phyloP scores from a whole-genome alignment of 495 filamentous ascomycete species.

The Tuber indicum region DNA sequence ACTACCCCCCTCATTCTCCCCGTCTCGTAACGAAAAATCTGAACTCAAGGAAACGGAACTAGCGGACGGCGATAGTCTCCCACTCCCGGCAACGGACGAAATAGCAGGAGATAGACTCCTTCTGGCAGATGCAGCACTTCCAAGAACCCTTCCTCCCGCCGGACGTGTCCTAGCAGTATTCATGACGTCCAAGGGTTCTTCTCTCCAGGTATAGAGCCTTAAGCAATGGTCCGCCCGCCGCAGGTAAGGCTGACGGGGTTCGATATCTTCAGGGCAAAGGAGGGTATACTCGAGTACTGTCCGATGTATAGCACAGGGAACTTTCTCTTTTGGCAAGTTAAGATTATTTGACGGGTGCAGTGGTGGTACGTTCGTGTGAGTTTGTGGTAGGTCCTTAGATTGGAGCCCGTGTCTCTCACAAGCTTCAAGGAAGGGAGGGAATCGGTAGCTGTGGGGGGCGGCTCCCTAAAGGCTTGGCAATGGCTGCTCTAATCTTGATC shows the following conservation, averaged over 20 bases:
- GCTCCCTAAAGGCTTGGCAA: not conserved
- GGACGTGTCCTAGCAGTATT: constrained; percentile 22
- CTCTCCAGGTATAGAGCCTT: not conserved
- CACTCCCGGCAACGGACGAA: constrained; percentile 21
- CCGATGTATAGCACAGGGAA: not conserved
- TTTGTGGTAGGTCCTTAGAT: not conserved
- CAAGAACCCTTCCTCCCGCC: constrained; percentile 31
- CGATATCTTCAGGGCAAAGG: not conserved
- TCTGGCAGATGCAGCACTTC: constrained; percentile 25
- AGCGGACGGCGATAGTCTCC: constrained; percentile 54
- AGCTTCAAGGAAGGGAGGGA: not conserved
- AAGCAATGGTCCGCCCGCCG: not conserved
- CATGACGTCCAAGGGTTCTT: constrained; percentile 7
- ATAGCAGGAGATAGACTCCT: constrained; percentile 33
- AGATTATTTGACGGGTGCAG: not conserved
- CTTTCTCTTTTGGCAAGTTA: not conserved
- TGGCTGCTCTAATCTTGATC: not conserved
- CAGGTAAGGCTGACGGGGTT: not conserved
- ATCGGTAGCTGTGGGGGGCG: not conserved
- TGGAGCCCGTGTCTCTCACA: not conserved
- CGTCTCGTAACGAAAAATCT: constrained; percentile 54
- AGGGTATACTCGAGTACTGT: not conserved
- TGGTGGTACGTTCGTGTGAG: not conserved
- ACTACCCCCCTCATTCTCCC: constrained; percentile 53
- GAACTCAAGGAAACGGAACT: constrained; percentile 58